Base-by-base conservation (phyloP, 257 asterid species). In the Penstemon davidsonii region DNA sequence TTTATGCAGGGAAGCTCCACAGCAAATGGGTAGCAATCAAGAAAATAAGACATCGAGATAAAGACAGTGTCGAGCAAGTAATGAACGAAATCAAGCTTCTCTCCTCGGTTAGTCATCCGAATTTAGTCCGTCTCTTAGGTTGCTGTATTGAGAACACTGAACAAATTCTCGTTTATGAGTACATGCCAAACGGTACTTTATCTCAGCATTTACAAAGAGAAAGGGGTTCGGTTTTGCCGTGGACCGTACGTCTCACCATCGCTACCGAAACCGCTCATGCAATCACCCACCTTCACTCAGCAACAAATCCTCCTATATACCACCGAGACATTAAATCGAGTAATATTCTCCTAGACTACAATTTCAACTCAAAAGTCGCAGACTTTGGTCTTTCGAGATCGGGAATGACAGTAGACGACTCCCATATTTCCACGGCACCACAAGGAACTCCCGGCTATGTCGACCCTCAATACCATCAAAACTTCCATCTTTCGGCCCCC, bases 381-480 rank as follows among this genome's bases (percentile, higher is more conserved):
- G 95, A 88, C 42, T 88, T 88, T 40, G 92, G 92, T 7, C 90
- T 85, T 54, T 88, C 95, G 2, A 78, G 95, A 76, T 79, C 82
- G 39, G 92, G 90, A 15, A 83, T 88, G 90, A 77, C 54, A 11
- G 54, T 74, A 45, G 92, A 88, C 69, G 90, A 88, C 72, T 85
- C 95, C 52, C 95, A 88, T 70, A 75, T 88, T 51, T 88, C 95
- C 18, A 88, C 95, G 0, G 90, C 92, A 8, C 92, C 95, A 42
- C 95, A 88, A 71, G 95, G 95, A 59, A 88, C 92, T 50, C 95
- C 92, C 3, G 95, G 95, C 55, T 88, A 88, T 63, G 82, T 88
- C 0, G 95, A 88, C 53, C 95, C 95, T 57, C 95, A 88, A 65
- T 88, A 88, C 71, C 95, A 88, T 59, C 92, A 85, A 72, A 88